Evolutionary conservation across 1,284 basidiomycete genomes (phyloP), one percentile per base, ranked within the genome.

Genomic region (Inonotus obliquus): DNA sequence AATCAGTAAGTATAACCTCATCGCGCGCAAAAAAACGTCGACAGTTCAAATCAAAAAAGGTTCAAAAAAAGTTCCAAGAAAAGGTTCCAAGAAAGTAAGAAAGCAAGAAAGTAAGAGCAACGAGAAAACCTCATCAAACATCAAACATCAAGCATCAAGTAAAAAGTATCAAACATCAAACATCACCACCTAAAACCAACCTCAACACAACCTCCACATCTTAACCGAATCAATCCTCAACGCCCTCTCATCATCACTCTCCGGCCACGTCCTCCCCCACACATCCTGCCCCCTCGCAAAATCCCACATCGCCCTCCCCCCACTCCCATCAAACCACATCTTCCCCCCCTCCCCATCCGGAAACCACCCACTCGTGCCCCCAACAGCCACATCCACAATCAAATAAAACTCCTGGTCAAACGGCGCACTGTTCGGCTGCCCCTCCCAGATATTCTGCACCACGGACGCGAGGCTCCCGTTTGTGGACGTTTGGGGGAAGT

Each of bases 341-440:
- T 77, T 79, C 48, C 69, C 69, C 13, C 73, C 72, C 45, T 69
- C 67, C 5, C 69, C 69, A 57, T 77, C 75, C 2, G 72, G 71
- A 72, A 79, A 79, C 72, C 74, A 79, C 21, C 78, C 77, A 65
- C 76, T 77, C n/a, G 74, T 78, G 0, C 74, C 72, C 7, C 77
- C 77, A 10, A 78, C 76, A 2, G 74, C 77, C 7, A 78, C 67
- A 65, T 74, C 71, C 59, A 79, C 68, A 59, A 74, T 73, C n/a
- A 79, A 68, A 68, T 76, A 78, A 67, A 78, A 79, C 21, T 72
- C 74, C 63, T 77, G 77, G 63, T 79, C 77, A 59, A 79, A 79
- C 3, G 77, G 77, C 1, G 77, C 77, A 4, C 68, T 67, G 41
- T 76, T 74, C 54, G 69, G 66, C 21, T 65, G 62, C 48, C 69